Base-by-base conservation (phyloP, 2,329 filamentous ascomycete species). In the Clathrospora elynae region DNA sequence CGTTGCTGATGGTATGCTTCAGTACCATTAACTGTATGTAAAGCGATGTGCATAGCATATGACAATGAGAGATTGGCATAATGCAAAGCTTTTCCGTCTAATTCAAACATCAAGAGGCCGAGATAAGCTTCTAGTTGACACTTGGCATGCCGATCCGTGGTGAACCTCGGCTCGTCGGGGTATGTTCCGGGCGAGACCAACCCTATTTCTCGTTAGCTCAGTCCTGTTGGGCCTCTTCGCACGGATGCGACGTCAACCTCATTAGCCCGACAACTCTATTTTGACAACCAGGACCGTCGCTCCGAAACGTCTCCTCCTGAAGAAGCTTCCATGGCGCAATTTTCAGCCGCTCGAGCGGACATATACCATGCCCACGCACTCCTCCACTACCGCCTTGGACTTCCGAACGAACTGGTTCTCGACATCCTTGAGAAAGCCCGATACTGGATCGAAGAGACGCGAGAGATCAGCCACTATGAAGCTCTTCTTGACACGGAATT, bases 361-460 rank as follows among this genome's bases (percentile, higher is more conserved):
- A 32, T 35, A 16, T 22, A 35, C 23, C 23, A 13, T 33, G 28
- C 43, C 13, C 37, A 39, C 18, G 30, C 45, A 17, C 35, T 53
- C 12, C 30, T 55, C 14, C 28, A 35, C 14, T 43, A 29, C 7
- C 42, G 46, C 14, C 38, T 43, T 22, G 36, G 35, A 18, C 40
- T 57, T 12, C 54, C 48, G 6, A 51, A 37, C 16, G 49, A 57
- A 38, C 40, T 57, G n/a, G 18, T 42, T 35, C 46, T 58, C 3
- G 22, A 35, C 11, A 51, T 57, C 12, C 29, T 55, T n/a, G 41
- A 58, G 16, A n/a, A 46, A 24, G 53, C 48, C 9, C 50, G 35
- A 6, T 59, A 58, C 40, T 59, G 43, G 43, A 23, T 43, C 13
- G 33, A 51, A 12, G 5, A 12, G 23, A 5, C 17, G 11, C n/a